phyloP scores from a whole-genome alignment of 1,284 basidiomycete species.

The Ceraceosorus guamensis region DNA sequence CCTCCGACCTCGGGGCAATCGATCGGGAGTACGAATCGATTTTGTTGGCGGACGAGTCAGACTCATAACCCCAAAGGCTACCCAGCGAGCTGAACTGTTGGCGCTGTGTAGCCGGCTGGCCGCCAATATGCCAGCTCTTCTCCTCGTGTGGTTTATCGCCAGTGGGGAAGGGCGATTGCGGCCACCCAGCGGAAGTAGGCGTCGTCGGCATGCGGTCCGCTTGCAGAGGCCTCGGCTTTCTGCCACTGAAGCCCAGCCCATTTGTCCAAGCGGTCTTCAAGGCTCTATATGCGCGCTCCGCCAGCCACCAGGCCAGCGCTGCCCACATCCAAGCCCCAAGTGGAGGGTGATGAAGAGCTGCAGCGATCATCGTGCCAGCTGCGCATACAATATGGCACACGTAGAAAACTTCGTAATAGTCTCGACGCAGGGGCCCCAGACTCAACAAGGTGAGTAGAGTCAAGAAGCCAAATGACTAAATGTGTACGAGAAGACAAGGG shows the following conservation, averaged over 20 bases:
- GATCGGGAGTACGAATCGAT: too few relatives aligned
- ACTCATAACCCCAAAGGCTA: too few relatives aligned
- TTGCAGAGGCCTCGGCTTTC: constrained; percentile 36
- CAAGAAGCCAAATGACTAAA: constrained; percentile 59
- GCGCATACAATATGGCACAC: constrained; percentile 58
- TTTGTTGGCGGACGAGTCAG: too few relatives aligned
- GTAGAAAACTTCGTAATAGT: constrained; percentile 71
- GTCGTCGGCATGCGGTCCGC: too few relatives aligned
- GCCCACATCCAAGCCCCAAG: constrained; percentile 57
- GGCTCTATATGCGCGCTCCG: constrained; percentile 54
- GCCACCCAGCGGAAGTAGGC: too few relatives aligned
- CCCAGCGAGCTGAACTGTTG: too few relatives aligned
- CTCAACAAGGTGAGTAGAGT: constrained; percentile 63
- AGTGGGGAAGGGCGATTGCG: too few relatives aligned
- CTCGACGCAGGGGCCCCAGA: constrained; percentile 59
- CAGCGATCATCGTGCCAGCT: constrained; percentile 43
- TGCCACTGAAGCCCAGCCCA: constrained; percentile 49
- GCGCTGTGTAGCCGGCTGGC: too few relatives aligned
- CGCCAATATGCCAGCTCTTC: too few relatives aligned
- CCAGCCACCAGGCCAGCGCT: constrained; percentile 61
- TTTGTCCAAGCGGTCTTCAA: constrained; percentile 63
- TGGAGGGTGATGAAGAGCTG: constrained; percentile 51
- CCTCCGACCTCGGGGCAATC: too few relatives aligned
- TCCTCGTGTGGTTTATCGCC: too few relatives aligned
- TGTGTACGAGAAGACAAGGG: too few relatives aligned